Base-by-base conservation (phyloP, 2,329 filamentous ascomycete genomes). In the Fusarium dimerum region DNA sequence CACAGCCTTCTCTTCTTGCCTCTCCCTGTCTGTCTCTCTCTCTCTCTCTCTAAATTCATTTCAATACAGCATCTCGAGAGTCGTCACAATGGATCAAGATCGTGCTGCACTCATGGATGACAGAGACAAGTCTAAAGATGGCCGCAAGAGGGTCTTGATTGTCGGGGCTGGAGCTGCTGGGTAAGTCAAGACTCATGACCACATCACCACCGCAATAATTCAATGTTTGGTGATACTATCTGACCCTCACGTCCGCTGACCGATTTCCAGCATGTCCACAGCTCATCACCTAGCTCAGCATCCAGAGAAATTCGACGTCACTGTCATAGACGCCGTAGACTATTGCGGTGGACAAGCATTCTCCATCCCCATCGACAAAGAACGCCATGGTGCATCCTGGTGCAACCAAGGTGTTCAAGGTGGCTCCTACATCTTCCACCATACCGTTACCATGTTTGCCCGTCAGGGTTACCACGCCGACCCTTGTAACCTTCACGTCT, bases 111-210 rank as follows among this genome's bases (percentile, higher is more conserved):
- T 55, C 1, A 58, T 58, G 56, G 47, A 58, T 43, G 48, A 55
- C 40, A 34, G 48, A 3, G 38, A 7, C 4, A 57, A 57, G 10
- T 12, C 39, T 16, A 43, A 30, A 5, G 34, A 52, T 55, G 56
- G 43, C 3, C 29, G 47, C 10, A 58, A 58, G 40, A 43, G 48
- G 3, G 55, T 58, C 1, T 29, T 58, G 0, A 20, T 58, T 12
- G 55, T 58, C 9, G 56, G 56, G 3, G 56, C 56, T 5, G 56
- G 56, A 15, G 56, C 56, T 49, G 56, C 56, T 47, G 56, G 56
- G 56, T 58, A 55, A 39, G 56, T 18, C 11, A 9, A 26, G 20
- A 26, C 20, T 26, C 20, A 7, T 26, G 5, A 7, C 7, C 20
- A 26, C 7, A 26, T 26, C 20, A 26, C 20, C 20, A 26, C 20